A percentile compares a stretch with the other conserved stretches of the same genome.
Evolutionary conservation across 192 early-diverging fungal species (phyloP).

Genomic region (Dissophora ornata): DNA sequence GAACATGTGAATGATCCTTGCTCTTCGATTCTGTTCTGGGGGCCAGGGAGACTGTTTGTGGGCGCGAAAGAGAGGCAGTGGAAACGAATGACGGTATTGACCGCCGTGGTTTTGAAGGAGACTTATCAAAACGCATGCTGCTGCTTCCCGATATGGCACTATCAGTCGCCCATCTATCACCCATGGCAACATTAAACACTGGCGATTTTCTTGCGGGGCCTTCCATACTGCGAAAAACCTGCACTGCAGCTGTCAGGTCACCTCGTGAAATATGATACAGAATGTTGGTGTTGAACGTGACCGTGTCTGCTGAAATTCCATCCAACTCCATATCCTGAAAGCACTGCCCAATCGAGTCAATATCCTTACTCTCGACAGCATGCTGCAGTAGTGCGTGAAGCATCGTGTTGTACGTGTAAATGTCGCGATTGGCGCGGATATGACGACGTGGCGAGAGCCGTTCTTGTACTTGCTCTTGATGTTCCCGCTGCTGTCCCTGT

Average conservation of each 20-base stretch:
- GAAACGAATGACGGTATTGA: no score
- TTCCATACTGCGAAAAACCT: slow-evolving; percentile 45
- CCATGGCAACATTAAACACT: no score
- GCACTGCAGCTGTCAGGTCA: slow-evolving; percentile 26
- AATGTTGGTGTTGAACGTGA: slow-evolving; percentile 54
- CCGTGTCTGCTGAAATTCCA: slow-evolving; percentile 37
- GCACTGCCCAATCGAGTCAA: slow-evolving; percentile 44
- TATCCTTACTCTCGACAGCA: slow-evolving; percentile 42
- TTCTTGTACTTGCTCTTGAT: background rate
- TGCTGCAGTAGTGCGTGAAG: slow-evolving; percentile 44
- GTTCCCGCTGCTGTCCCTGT: no score
- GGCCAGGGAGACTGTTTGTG: no score
- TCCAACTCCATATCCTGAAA: slow-evolving; percentile 51
- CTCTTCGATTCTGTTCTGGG: no score
- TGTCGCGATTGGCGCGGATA: slow-evolving; percentile 29
- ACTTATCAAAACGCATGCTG: no score
- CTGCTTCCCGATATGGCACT: no score
- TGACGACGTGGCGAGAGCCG: background rate
- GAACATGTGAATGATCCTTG: no score
- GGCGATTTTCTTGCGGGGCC: background rate
- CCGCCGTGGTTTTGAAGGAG: no score
- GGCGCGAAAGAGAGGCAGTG: no score
- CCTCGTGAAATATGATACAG: slow-evolving; percentile 43
- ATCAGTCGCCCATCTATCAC: background rate
- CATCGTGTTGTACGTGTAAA: slow-evolving; percentile 53